Evolutionary conservation across 176 grass and related monocot genomes (phyloP), one percentile per base, ranked within the genome.

Genomic region (Saccharum spontaneum): DNA sequence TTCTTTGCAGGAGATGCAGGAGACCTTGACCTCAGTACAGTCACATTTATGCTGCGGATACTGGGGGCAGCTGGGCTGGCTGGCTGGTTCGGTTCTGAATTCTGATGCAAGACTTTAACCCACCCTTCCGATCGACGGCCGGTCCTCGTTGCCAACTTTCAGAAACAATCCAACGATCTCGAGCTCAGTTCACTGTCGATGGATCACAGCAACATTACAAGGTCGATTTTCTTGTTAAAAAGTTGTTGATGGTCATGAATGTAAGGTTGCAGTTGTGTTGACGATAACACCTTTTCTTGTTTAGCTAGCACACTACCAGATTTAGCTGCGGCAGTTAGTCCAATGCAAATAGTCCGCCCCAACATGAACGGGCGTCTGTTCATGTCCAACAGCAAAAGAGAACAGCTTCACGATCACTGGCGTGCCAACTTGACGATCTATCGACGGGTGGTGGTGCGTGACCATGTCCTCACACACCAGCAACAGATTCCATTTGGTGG

Each of bases 401-500:
- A 31, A 63, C n/a, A 43, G 31, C 30, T 12, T 34, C 40, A 39
- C 73, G 40, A 54, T 40, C 73, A 83, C 52, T 17, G 28, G 86
- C 86, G 30, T 31, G 38, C 73, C 86, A 40, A 31, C 4, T 20
- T 49, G 77, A 7, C 20, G 16, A 17, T 20, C 7, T 28, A 13
- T 64, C 23, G 60, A 26, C 23, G 23, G 26, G 33, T 75, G 77
- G 73, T 73, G 87, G 43, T 73, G 75, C 41, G 68, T 89, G 87
- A 88, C 37, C 75, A 14, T 84, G 81, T 20, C 13, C 66, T 41
- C 31, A 20, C 22, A 11, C 55, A 37, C 73, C 61, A 14, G 26
- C 62, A 65, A 65, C 75, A 63, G 62, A 86, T 89, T 71, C 62
- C 77, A 18, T 86, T 67, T 64, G 71, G 37, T 73, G 78, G 36